Conservation (phyloP, 345 rosid species). For the Brassica nigra region DNA sequence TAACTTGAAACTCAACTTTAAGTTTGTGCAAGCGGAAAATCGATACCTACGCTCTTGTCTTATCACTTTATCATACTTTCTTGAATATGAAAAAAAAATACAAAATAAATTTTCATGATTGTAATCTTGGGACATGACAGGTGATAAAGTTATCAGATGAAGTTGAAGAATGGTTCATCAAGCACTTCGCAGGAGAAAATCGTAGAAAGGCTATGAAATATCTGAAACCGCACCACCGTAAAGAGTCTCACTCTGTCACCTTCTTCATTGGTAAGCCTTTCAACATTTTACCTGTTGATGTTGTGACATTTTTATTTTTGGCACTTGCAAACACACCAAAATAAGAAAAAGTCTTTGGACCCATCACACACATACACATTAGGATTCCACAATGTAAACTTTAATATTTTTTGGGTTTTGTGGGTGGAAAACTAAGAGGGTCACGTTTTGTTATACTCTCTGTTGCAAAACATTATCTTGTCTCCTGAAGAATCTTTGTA, state of each 20-base stretch:
- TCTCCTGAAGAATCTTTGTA: constrained; percentile 31
- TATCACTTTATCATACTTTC: constrained; percentile 25
- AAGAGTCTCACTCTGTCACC: constrained; percentile 84
- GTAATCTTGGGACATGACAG: constrained; percentile 55
- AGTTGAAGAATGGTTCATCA: constrained; percentile 81
- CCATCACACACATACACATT: constrained; percentile 39
- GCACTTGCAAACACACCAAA: constrained; percentile 23
- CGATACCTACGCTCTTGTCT: constrained; percentile 30
- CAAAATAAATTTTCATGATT: background rate
- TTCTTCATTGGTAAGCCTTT: constrained; percentile 84
- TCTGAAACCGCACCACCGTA: constrained; percentile 77
- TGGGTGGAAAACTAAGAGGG: constrained; percentile 55
- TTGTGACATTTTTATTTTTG: constrained; percentile 26
- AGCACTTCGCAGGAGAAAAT: constrained; percentile 83
- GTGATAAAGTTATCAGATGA: constrained; percentile 78
- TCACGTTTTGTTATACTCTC: constrained; percentile 45
- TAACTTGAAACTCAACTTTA: constrained; percentile 34
- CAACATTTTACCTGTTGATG: constrained; percentile 13
- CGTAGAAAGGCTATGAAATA: constrained; percentile 87
- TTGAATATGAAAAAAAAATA: constrained; percentile 1
- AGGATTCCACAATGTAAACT: constrained; percentile 40
- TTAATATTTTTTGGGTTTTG: constrained; percentile 15
- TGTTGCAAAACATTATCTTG: constrained; percentile 38
- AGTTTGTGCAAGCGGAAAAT: constrained; percentile 38
- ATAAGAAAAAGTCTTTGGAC: constrained; percentile 26